Percentiles rank a stretch among this genome's conserved stretches.
Evolutionary conservation across 352 stramenopile species (phyloP).

Genomic region (Discostella stelligera): DNA sequence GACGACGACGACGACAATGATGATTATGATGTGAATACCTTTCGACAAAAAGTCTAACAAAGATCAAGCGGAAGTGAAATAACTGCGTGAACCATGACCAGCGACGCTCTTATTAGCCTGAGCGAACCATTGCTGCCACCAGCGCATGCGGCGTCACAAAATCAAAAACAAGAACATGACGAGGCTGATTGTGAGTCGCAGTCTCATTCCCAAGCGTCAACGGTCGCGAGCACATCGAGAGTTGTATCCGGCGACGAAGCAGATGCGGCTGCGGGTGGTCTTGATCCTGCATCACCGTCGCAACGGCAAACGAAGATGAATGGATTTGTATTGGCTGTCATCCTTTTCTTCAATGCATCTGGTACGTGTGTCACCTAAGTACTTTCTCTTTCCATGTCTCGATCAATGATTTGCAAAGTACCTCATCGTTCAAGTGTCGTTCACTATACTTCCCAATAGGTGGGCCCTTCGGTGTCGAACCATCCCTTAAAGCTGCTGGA

Average conservation of each 20-base stretch:
- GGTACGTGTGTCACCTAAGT: constrained; percentile 12
- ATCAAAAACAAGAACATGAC: background rate
- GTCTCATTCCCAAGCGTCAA: background rate
- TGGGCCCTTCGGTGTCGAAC: constrained; percentile 89
- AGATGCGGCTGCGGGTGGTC: background rate
- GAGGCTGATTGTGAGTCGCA: background rate
- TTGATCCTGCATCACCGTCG: background rate
- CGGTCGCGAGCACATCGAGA: background rate
- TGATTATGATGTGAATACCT: no score
- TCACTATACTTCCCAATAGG: constrained; percentile 50
- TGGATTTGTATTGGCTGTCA: constrained; percentile 20
- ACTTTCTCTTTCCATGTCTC: background rate
- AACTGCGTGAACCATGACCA: background rate
- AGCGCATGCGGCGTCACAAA: no score
- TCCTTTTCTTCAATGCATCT: constrained; percentile 38
- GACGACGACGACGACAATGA: no score
- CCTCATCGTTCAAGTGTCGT: background rate
- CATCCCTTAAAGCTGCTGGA: constrained; percentile 85
- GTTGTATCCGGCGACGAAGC: background rate
- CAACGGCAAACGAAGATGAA: constrained; percentile 6
- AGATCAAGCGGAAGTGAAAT: background rate
- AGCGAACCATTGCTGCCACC: background rate
- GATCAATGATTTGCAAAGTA: background rate
- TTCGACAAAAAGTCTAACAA: background rate
- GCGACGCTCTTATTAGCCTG: background rate